Conservation (phyloP, 176 grass and related monocot species). For the Neostapfia colusana region DNA sequence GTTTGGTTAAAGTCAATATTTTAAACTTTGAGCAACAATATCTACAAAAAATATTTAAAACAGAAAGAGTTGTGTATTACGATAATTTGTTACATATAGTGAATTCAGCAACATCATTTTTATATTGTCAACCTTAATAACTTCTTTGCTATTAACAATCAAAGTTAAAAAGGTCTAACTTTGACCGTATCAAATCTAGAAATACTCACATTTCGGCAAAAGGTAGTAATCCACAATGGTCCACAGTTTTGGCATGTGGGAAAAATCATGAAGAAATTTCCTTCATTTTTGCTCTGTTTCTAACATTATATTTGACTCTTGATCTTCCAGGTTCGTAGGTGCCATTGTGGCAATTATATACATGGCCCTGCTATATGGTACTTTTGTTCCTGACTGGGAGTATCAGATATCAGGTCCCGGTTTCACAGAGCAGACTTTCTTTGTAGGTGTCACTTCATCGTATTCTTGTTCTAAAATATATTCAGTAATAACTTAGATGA, state of each 20-base stretch:
- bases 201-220: no score
- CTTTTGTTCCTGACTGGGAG: conserved; percentile 76
- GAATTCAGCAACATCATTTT: no score
- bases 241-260: not conserved
- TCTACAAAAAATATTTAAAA: no score
- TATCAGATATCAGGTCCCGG: conserved; percentile 48
- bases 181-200: no score
- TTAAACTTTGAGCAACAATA: no score
- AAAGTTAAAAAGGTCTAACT: no score
- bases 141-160: no score
- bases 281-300: not conserved
- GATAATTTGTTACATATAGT: no score
- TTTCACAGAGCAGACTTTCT: conserved; percentile 46
- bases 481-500: not conserved
- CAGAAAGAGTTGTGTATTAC: no score
- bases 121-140: no score
- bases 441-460: conserved; percentile 42
- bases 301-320: not conserved
- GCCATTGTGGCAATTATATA: conserved; percentile 60
- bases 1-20: no score
- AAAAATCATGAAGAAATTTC: not conserved
- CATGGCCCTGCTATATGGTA: conserved; percentile 59
- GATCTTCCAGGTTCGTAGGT: conserved; percentile 39
- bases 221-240: not conserved
- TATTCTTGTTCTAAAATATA: conserved; percentile 7